phyloP scores from a whole-genome alignment of 257 asterid species.

The Nyctanthes arbortristis region DNA sequence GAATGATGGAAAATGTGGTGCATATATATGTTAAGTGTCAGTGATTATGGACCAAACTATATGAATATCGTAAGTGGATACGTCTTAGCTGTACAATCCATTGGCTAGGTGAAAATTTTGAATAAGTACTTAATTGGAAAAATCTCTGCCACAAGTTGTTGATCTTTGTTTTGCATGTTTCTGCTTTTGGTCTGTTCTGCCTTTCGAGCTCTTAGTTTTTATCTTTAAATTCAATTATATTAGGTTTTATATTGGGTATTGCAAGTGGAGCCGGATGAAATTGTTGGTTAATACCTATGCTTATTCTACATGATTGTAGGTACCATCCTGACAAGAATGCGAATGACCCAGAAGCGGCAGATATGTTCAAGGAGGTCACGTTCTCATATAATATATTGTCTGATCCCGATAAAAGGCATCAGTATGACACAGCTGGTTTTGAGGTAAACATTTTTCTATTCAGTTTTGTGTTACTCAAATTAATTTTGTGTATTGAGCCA shows the following conservation, averaged over 20 bases:
- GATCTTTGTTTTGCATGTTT: not conserved
- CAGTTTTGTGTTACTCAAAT: constrained; percentile 7
- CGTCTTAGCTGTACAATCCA: not conserved
- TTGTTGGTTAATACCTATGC: constrained; percentile 18
- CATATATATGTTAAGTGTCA: not conserved
- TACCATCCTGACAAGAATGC: constrained; percentile 99
- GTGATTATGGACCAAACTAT: not conserved
- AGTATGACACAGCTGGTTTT: constrained; percentile 86
- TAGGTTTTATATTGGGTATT: not conserved
- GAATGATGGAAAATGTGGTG: not conserved
- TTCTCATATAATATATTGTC: constrained; percentile 92
- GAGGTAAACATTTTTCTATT: constrained; percentile 50
- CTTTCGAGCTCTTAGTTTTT: not conserved
- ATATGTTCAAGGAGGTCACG: constrained; percentile 90
- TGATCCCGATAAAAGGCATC: constrained; percentile 88
- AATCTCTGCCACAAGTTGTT: not conserved
- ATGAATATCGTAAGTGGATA: not conserved
- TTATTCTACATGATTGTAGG: constrained; percentile 42
- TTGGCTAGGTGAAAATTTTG: not conserved
- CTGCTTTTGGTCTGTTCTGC: not conserved
- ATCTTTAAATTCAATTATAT: not conserved
- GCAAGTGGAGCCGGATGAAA: not conserved
- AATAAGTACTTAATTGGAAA: not conserved
- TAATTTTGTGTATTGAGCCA: not conserved
- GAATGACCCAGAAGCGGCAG: constrained; percentile 82